Base-by-base conservation (phyloP, 176 grass and related monocot genomes). In the Oryza meridionalis region DNA sequence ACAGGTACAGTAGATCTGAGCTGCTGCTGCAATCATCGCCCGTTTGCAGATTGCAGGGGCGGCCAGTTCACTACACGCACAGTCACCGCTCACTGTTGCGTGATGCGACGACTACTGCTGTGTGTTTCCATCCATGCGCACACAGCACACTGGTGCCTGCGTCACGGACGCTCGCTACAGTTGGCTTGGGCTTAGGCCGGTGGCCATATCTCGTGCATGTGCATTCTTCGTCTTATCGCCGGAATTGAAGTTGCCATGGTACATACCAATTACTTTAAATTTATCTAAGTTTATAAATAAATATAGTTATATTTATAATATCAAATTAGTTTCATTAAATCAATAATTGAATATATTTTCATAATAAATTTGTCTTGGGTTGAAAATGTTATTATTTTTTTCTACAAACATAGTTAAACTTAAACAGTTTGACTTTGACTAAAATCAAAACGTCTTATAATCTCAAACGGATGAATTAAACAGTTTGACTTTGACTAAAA, bases 91-190 rank as follows among this genome's bases (percentile, higher is more conserved):
- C 50, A 75, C 83, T 72, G 72, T 65, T 13, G 9, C 63, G 64
- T 63, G 76, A 85, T 89, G 82, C 62, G 76, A 63, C 73, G n/a
- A 38, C 33, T 3, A 35, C 40, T 9, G 74, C 70, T 80, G 82
- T 69, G 58, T 21, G 33, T 21, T 24, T 24, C 49, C 58, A 11
- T 22, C 8, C 58, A 24, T 80, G 70, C 69, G 72, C 64, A 40
- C 38, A 8, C 19, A 69, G 72, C 64, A 40, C 38, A 8, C 19
- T 11, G 37, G 64, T 15, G 13, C 24, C 16, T 17, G n/a, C 72
- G 21, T 16, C 49, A 70, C 73, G 51, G 73, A 70, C 25, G 86
- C 67, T 24, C 5, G 32, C 86, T n/a, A 79, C 75, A 67, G 61
- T 58, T 45, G 6, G 44, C 79, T n/a, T 24, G 35, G 24, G 16